Percentiles rank a stretch among this genome's conserved stretches.
These are phyloP conservation scores for Phylloporus scabripes DNA, from an alignment of 768 basidiomycete species.

Conservation along the genomic window DNA sequence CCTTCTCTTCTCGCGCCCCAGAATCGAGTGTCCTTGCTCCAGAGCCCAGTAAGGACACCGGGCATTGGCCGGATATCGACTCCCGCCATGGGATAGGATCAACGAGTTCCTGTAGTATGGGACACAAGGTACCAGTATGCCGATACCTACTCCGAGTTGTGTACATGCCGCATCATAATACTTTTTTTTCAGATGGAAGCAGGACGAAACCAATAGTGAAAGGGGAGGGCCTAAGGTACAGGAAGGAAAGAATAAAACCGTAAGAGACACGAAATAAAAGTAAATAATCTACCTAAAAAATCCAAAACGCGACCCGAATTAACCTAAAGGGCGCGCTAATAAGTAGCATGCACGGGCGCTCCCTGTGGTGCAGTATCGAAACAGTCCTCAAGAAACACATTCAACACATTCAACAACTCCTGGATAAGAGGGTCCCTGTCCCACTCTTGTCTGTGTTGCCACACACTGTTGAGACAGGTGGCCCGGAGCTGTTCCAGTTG, in stretches of 20 bases:
- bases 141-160: neutral
- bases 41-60: no score
- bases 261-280: constrained; percentile 7
- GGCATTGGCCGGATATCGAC: no score
- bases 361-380: constrained; percentile 5
- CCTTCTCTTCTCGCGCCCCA: no score
- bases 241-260: neutral
- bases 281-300: constrained; percentile 19
- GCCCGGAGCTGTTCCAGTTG: constrained; percentile 93
- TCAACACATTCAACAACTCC: constrained; percentile 53
- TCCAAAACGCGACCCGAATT: neutral
- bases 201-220: neutral
- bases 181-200: neutral
- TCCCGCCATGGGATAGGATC: no score
- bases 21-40: no score
- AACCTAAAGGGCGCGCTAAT: neutral
- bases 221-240: constrained; percentile 17
- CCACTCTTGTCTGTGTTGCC: constrained; percentile 81
- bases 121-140: neutral
- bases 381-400: constrained; percentile 65
- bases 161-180: neutral
- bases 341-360: constrained; percentile 3
- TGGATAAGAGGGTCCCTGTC: constrained; percentile 61
- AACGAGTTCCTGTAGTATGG: no score
- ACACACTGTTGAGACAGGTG: constrained; percentile 71